Base-by-base conservation (phyloP, 768 basidiomycete genomes). In the Boletus sp. region DNA sequence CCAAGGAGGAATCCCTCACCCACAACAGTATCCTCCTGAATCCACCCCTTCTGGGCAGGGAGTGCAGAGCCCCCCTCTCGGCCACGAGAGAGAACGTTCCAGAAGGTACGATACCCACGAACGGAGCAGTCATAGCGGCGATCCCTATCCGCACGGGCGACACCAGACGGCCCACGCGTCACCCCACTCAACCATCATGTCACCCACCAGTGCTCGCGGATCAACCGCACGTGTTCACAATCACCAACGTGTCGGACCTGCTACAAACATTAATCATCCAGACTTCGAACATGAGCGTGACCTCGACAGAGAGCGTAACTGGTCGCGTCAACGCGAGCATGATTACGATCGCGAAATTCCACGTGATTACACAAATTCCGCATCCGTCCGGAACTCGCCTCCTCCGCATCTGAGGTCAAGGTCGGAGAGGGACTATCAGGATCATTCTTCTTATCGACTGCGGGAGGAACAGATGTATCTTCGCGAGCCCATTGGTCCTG, bases 181-280 rank as follows among this genome's bases (percentile, higher is more conserved):
- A 41, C 65, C 69, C 30, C 68, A 75, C 17, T 67, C 72, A 5
- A 67, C 74, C 46, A 47, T 70, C 55, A 41, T 69, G 56, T 70
- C 69, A 44, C 73, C 77, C 30, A 69, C 72, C n/a, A 62, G 59
- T 46, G 53, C 66, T 57, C 70, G 71, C 61, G 66, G 69, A 64
- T 66, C 65, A 56, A 65, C 73, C 50, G 57, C 71, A 56, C 78
- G 79, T 62, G 68, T 77, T 44, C 88, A 88, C 66, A 76, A 76
- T 55, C 86, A 88, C 69, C 86, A 87, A 68, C 83, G 84, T 51
- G 64, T 84, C 61, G 85, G 84, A 7, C 84, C 85, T 38, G 84
- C 77, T 4, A 75, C 82, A 25, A 82, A 78, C 60, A 75, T 85
- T 44, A 79, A 77, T 63, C 65, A 70, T 58, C 66, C 70, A 35